Percentiles rank a stretch among this genome's conserved stretches.
Conservation (phyloP, 768 basidiomycete species). For the Amanita rubescens region DNA sequence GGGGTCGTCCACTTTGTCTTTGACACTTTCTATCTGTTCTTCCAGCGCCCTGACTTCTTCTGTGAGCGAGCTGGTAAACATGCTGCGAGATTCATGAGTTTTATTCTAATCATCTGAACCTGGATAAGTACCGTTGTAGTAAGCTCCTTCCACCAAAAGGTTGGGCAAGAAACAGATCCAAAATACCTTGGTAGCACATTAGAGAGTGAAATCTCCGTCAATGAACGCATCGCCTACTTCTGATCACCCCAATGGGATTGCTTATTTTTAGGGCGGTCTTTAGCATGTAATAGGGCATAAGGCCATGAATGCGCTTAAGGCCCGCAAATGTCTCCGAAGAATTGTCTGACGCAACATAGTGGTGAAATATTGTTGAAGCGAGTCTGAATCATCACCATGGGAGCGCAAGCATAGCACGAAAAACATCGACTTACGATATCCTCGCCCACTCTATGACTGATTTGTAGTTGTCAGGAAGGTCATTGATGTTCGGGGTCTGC, state of each 20-base stretch:
- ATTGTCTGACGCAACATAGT: slow-evolving; percentile 87
- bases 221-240: slow-evolving; percentile 39
- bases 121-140: slow-evolving; percentile 62
- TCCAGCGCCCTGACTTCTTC: slow-evolving; percentile 84
- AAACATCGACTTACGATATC: slow-evolving; percentile 69
- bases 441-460: slow-evolving; percentile 95
- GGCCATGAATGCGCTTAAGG: slow-evolving; percentile 87
- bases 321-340: slow-evolving; percentile 84
- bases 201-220: slow-evolving; percentile 2
- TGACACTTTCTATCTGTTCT: slow-evolving; percentile 83
- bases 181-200: slow-evolving; percentile 36
- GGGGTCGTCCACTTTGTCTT: slow-evolving; percentile 84
- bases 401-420: neutral
- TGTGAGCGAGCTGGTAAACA: slow-evolving; percentile 89
- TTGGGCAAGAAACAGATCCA: slow-evolving; percentile 94
- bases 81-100: slow-evolving; percentile 36
- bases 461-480: slow-evolving; percentile 77
- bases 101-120: neutral
- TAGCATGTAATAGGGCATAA: slow-evolving; percentile 98
- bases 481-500: slow-evolving; percentile 63
- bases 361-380: slow-evolving; percentile 94
- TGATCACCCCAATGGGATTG: slow-evolving; percentile 95
- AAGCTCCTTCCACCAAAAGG: slow-evolving; percentile 93
- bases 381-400: slow-evolving; percentile 41
- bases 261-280: slow-evolving; percentile 88